phyloP scores from a whole-genome alignment of 1,139 yeast species.

The Yamadazyma songkhlaensis region DNA sequence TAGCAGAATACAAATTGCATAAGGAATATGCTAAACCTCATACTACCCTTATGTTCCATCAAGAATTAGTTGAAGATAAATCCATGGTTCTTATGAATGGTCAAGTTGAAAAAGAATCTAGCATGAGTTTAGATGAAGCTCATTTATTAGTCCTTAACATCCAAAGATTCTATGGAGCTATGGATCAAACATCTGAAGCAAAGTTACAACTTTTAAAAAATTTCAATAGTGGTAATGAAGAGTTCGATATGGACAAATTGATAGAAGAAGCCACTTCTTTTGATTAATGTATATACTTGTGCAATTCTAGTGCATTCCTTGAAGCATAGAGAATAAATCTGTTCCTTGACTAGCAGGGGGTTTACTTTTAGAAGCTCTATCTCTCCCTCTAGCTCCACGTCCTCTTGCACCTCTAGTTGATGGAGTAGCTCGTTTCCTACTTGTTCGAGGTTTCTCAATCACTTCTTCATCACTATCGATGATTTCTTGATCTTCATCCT shows the following conservation, averaged over 20 bases:
- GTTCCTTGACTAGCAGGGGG: not conserved
- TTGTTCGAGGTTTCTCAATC: not conserved
- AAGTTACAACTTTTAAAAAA: conserved; percentile 57
- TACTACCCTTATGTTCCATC: conserved; percentile 85
- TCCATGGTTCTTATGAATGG: conserved; percentile 86
- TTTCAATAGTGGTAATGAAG: conserved; percentile 66
- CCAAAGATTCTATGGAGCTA: conserved; percentile 86
- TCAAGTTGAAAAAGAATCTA: conserved; percentile 67
- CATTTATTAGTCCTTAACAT: conserved; percentile 74
- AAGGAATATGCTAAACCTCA: conserved; percentile 94
- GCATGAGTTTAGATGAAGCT: conserved; percentile 66
- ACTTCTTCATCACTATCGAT: conserved; percentile 9
- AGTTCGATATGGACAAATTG: conserved; percentile 64
- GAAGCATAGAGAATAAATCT: conserved; percentile 9
- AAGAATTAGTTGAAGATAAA: conserved; percentile 64
- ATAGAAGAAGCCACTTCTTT: conserved; percentile 71
- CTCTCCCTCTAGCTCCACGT: conserved; percentile 3
- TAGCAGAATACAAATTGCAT: conserved; percentile 90
- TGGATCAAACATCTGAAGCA: conserved; percentile 42
- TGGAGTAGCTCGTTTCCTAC: too few species aligned
- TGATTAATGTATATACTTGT: conserved; percentile 30
- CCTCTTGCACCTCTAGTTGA: conserved; percentile 5
- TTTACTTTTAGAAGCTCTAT: not conserved
- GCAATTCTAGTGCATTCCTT: conserved; percentile 9
- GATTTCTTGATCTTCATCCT: conserved; percentile 5